Conservation (phyloP, 805 yeast species). For the Wickerhamomyces alni region DNA sequence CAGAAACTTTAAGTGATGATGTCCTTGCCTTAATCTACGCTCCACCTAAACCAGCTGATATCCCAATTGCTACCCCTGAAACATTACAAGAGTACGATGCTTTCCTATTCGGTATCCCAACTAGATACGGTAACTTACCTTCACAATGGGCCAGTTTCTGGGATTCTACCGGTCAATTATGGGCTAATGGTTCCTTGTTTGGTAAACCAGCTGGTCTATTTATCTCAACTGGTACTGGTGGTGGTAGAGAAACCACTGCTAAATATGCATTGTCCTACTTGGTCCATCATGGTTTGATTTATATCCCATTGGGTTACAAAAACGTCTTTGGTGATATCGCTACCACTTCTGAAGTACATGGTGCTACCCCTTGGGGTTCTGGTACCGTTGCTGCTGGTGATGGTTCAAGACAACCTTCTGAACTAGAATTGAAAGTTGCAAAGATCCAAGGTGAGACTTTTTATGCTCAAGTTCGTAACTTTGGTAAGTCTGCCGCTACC, state of each 20-base stretch:
- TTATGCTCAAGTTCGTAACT: constrained; percentile 36
- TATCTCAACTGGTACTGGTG: constrained; percentile 67
- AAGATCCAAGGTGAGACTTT: constrained; percentile 62
- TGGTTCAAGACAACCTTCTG: constrained; percentile 64
- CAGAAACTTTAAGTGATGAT: constrained; percentile 66
- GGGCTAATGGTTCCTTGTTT: constrained; percentile 62
- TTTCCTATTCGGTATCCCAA: constrained; percentile 78
- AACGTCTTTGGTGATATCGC: constrained; percentile 48
- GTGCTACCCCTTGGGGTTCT: constrained; percentile 85
- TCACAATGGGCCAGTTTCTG: constrained; percentile 70
- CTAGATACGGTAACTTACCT: constrained; percentile 77
- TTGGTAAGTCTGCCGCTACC: constrained; percentile 9
- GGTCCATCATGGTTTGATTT: constrained; percentile 72
- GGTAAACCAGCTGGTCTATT: constrained; percentile 75
- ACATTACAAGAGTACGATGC: constrained; percentile 67
- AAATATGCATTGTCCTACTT: constrained; percentile 51
- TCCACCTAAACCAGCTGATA: constrained; percentile 53
- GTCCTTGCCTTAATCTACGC: constrained; percentile 55
- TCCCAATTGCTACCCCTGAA: constrained; percentile 58
- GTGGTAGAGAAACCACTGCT: constrained; percentile 71
- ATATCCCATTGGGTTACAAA: constrained; percentile 70
- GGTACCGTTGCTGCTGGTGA: constrained; percentile 72
- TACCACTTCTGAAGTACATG: constrained; percentile 61
- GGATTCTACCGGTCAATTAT: constrained; percentile 70
- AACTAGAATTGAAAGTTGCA: constrained; percentile 60